A percentile compares a stretch with the other conserved stretches of the same genome.
These are phyloP conservation scores for Hydrangea macrophylla DNA, from an alignment of 148 eudicot genomes.

Conservation along the genomic window DNA sequence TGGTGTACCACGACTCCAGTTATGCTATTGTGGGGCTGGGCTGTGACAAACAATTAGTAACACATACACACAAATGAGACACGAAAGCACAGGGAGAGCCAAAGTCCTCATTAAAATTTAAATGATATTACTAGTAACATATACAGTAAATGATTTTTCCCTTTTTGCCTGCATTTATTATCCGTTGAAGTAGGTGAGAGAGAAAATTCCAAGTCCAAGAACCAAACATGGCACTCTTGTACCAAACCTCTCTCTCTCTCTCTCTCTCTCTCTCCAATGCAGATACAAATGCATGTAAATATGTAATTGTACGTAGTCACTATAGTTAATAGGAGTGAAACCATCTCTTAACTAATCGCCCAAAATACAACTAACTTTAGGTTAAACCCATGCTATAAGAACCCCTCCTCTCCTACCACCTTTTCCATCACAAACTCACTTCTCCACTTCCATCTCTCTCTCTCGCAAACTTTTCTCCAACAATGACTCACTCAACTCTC, in stretches of 20 bases:
- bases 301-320: background rate
- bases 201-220: background rate
- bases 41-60: too few relatives aligned
- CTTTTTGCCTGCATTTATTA: background rate
- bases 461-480: background rate
- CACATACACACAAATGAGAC: too few relatives aligned
- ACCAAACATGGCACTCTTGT: too few relatives aligned
- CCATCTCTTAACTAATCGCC: constrained; percentile 15
- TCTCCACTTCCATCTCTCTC: background rate
- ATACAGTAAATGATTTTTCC: too few relatives aligned
- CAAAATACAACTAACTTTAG: background rate
- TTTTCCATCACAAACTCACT: constrained; percentile 2
- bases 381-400: constrained; percentile 3
- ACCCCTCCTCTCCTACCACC: background rate
- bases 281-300: constrained; percentile 3
- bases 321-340: background rate
- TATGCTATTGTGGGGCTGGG: too few relatives aligned
- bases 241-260: background rate
- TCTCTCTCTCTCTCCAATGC: background rate
- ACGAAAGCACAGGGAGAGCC: too few relatives aligned
- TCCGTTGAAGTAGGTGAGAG: background rate
- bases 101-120: too few relatives aligned
- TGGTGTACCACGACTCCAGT: too few relatives aligned
- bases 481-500: constrained; percentile 21
- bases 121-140: too few relatives aligned